phyloP scores from a whole-genome alignment of 148 eudicot species.

The Limonium bicolor region DNA sequence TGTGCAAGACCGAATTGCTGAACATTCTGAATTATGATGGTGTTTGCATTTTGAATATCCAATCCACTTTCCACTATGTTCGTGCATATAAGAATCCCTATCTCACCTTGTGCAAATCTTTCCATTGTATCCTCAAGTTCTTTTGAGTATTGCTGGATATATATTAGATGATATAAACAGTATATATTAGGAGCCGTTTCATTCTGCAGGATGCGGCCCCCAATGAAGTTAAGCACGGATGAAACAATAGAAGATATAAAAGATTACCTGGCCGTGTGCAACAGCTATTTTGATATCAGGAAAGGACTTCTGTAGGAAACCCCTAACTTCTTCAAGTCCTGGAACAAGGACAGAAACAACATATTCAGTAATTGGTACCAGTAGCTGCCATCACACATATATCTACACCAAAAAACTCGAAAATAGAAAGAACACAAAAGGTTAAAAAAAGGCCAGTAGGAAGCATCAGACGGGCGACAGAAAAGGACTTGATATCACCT shows the following conservation, averaged over 20 bases:
- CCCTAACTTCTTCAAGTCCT: slow-evolving; percentile 89
- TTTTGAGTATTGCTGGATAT: slow-evolving; percentile 78
- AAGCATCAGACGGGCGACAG: not conserved
- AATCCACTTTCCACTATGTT: slow-evolving; percentile 97
- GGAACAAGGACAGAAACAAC: slow-evolving; percentile 8
- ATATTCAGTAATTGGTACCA: too few species aligned
- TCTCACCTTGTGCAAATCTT: slow-evolving; percentile 52
- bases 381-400: too few species aligned
- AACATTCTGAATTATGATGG: slow-evolving; percentile 88
- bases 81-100: slow-evolving; percentile 74
- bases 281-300: slow-evolving; percentile 74
- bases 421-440: not conserved
- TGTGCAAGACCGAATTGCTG: slow-evolving; percentile 98
- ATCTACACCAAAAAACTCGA: not conserved
- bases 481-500: slow-evolving; percentile 27
- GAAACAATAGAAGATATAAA: not conserved
- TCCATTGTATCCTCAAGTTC: slow-evolving; percentile 97
- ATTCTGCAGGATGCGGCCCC: slow-evolving; percentile 1
- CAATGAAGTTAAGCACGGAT: not conserved
- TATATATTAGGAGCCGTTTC: not conserved
- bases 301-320: slow-evolving; percentile 47
- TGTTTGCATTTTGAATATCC: slow-evolving; percentile 94
- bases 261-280: slow-evolving; percentile 88
- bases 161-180: not conserved
- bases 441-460: not conserved